Conservation (phyloP, 768 basidiomycete species). For the Coprinellus micaceus region DNA sequence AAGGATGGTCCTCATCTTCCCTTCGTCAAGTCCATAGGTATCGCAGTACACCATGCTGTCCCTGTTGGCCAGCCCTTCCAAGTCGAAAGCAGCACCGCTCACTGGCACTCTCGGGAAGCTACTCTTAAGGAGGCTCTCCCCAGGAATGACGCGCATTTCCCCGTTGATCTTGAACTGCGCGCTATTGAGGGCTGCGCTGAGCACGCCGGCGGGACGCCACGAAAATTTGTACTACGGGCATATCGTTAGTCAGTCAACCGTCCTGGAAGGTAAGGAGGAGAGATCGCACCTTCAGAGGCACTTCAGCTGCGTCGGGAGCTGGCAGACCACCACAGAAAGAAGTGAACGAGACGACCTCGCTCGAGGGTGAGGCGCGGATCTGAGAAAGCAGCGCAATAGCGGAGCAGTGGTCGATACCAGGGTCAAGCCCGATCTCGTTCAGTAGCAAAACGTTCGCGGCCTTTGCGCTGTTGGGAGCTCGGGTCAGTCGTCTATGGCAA, state of each 20-base stretch:
- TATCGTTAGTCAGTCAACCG: no score
- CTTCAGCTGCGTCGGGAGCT: constrained; percentile 31
- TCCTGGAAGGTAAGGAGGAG: no score
- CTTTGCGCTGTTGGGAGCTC: constrained; percentile 41
- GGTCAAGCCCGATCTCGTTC: constrained; percentile 89
- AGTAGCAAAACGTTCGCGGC: constrained; percentile 66
- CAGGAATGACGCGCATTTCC: constrained; percentile 52
- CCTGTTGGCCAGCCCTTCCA: constrained; percentile 87
- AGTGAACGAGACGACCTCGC: constrained; percentile 62
- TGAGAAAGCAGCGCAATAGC: constrained; percentile 66
- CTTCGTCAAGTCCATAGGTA: constrained; percentile 53
- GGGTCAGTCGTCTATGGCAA: constrained; percentile 1
- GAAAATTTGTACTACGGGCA: constrained; percentile 78
- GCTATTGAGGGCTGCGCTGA: constrained; percentile 72
- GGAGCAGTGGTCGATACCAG: constrained; percentile 86
- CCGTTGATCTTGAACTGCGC: constrained; percentile 62
- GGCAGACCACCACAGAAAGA: constrained; percentile 95
- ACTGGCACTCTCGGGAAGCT: constrained; percentile 69
- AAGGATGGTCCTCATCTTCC: constrained; percentile 58
- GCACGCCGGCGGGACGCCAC: constrained; percentile 87
- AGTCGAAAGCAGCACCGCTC: constrained; percentile 45
- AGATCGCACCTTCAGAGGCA: constrained; percentile 44
- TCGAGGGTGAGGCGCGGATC: constrained; percentile 47
- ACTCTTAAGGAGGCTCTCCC: constrained; percentile 49
- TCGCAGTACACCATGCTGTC: constrained; percentile 70